Evolutionary conservation across 257 asterid species (phyloP).

Genomic region (Nicotiana obtusifolia): DNA sequence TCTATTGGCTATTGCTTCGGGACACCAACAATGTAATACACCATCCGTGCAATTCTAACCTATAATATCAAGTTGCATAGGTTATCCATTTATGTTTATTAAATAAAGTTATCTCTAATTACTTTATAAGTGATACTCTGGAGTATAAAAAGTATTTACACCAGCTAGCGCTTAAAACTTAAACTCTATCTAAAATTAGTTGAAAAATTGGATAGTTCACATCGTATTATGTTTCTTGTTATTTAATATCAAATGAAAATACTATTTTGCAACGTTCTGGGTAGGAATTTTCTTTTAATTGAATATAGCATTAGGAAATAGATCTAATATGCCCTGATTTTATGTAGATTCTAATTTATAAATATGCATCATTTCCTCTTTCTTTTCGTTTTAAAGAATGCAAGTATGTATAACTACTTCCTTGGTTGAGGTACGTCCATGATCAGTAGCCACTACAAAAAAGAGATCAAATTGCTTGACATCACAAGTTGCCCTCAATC

Average conservation of each 20-base stretch:
- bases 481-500: conserved; percentile 25
- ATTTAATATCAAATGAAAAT: neutral
- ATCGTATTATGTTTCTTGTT: neutral
- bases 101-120: too few species aligned
- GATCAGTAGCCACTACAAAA: neutral
- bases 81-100: too few species aligned
- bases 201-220: neutral
- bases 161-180: too few species aligned
- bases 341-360: neutral
- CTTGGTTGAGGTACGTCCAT: neutral
- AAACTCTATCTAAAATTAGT: neutral
- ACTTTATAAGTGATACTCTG: too few species aligned
- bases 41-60: too few species aligned
- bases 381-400: too few species aligned
- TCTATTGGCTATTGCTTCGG: neutral
- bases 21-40: neutral
- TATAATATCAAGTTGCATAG: too few species aligned
- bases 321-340: neutral
- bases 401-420: neutral
- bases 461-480: neutral
- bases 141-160: too few species aligned
- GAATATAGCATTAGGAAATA: neutral
- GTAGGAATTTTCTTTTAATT: neutral
- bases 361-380: neutral
- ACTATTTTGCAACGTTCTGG: neutral